Percentiles rank a stretch among this genome's conserved stretches.
These are phyloP conservation scores for Fusarium subglutinans DNA, from an alignment of 2,329 filamentous ascomycete genomes.

Conservation along the genomic window DNA sequence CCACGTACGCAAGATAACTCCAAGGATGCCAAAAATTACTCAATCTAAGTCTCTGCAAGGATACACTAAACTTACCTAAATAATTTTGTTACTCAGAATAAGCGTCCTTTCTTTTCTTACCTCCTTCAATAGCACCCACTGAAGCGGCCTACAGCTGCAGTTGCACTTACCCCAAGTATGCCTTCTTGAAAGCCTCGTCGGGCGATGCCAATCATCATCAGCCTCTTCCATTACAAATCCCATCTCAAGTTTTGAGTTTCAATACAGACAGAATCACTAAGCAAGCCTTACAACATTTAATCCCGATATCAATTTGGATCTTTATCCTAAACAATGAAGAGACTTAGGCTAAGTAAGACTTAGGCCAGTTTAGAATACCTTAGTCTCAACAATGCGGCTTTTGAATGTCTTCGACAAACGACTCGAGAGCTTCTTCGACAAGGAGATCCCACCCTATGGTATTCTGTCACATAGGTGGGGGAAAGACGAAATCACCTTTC, in stretches of 20 bases:
- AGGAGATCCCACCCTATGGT: constrained; percentile 41
- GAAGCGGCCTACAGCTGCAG: too few relatives aligned
- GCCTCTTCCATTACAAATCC: neutral
- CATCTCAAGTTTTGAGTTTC: neutral
- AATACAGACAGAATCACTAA: neutral
- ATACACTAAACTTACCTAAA: too few relatives aligned
- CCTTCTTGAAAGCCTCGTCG: neutral
- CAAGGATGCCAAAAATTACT: too few relatives aligned
- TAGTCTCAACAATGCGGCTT: constrained; percentile 38
- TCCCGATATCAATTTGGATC: neutral
- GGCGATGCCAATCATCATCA: neutral
- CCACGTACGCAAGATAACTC: too few relatives aligned
- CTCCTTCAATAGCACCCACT: too few relatives aligned
- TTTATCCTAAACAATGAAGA: too few relatives aligned
- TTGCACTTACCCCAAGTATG: neutral
- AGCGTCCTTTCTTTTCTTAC: too few relatives aligned
- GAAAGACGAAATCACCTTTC: constrained; percentile 43
- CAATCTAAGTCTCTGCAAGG: too few relatives aligned
- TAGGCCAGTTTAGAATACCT: too few relatives aligned
- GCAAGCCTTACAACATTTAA: neutral
- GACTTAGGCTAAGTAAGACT: too few relatives aligned
- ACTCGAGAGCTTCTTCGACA: constrained; percentile 36
- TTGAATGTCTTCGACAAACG: constrained; percentile 36
- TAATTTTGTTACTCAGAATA: too few relatives aligned
- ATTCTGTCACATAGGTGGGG: constrained; percentile 52